Evolutionary conservation across 73 alveolate genomes (phyloP).

Genomic region (Paramecium sonneborni): DNA sequence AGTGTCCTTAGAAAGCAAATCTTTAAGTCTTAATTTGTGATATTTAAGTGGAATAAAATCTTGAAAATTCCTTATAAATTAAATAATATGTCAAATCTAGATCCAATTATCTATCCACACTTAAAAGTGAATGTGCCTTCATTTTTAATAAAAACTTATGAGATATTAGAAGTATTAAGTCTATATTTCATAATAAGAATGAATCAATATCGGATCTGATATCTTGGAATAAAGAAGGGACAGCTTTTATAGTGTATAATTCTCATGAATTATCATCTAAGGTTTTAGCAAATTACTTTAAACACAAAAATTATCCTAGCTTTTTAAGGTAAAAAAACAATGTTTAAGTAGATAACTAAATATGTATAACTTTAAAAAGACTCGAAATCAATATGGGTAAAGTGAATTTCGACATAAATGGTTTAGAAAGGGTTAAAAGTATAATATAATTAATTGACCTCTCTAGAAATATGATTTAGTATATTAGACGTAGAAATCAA

Average conservation of each 20-base stretch:
- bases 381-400: slow-evolving; percentile 23
- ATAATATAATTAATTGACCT: neutral
- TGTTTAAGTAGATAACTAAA: slow-evolving; percentile 6
- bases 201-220: neutral
- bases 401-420: slow-evolving; percentile 55
- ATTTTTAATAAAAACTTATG: slow-evolving; percentile 27
- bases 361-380: slow-evolving; percentile 60
- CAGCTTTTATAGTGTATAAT: slow-evolving; percentile 33
- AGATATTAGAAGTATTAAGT: slow-evolving; percentile 33
- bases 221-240: slow-evolving; percentile 42
- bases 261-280: neutral
- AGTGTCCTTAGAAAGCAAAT: neutral
- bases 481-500: slow-evolving; percentile 38
- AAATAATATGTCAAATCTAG: neutral
- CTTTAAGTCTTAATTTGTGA: neutral
- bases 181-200: neutral
- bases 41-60: neutral
- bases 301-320: slow-evolving; percentile 55
- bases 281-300: slow-evolving; percentile 26
- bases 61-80: neutral
- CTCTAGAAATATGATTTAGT: slow-evolving; percentile 20
- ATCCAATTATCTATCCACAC: neutral
- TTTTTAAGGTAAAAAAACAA: neutral
- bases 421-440: slow-evolving; percentile 41
- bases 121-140: slow-evolving; percentile 43